Evolutionary conservation across 441 rosid species (phyloP).

Genomic region (Erysimum cheiri): DNA sequence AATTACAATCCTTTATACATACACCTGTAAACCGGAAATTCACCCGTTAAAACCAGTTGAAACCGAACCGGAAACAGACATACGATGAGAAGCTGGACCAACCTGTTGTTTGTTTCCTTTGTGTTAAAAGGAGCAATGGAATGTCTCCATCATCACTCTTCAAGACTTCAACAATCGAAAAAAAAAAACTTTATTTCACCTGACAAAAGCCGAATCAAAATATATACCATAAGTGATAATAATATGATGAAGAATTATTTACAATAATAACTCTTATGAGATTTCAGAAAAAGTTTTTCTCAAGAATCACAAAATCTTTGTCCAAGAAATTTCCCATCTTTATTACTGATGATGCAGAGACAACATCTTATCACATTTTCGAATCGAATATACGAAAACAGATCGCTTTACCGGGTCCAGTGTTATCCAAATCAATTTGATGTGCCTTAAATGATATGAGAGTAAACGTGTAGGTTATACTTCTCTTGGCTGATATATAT

Average conservation of each 20-base stretch:
- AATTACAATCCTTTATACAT: slow-evolving; percentile 29
- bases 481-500: slow-evolving; percentile 32
- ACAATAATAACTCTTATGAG: slow-evolving; percentile 26
- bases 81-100: slow-evolving; percentile 47
- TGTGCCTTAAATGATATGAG: slow-evolving; percentile 38
- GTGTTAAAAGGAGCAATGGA: slow-evolving; percentile 63
- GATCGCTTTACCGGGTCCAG: slow-evolving; percentile 22
- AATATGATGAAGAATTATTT: slow-evolving; percentile 24
- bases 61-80: slow-evolving; percentile 38
- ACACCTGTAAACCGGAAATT: slow-evolving; percentile 60
- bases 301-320: slow-evolving; percentile 41
- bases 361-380: slow-evolving; percentile 22
- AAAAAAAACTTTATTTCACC: slow-evolving; percentile 42
- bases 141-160: slow-evolving; percentile 70
- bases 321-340: background rate
- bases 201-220: slow-evolving; percentile 56
- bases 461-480: slow-evolving; percentile 37
- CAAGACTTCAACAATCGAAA: slow-evolving; percentile 51
- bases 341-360: slow-evolving; percentile 35
- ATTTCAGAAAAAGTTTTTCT: slow-evolving; percentile 3
- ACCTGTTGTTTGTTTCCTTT: slow-evolving; percentile 48
- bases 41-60: slow-evolving; percentile 25
- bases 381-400: slow-evolving; percentile 14
- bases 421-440: slow-evolving; percentile 1
- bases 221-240: slow-evolving; percentile 37